These are phyloP conservation scores for Saturnispora ahearnii DNA, from an alignment of 805 yeast genomes.

Conservation along the genomic window DNA sequence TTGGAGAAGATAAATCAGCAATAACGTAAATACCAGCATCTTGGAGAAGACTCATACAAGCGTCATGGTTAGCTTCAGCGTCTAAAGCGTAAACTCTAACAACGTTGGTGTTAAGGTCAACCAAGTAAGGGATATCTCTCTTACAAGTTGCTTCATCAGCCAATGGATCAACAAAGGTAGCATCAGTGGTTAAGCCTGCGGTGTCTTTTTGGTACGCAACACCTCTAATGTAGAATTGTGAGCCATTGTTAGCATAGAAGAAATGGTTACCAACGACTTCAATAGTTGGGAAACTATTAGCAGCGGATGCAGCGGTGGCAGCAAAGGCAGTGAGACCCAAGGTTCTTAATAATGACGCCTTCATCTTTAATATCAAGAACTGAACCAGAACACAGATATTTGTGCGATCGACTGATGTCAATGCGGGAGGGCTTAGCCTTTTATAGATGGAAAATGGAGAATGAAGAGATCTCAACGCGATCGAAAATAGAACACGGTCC, in stretches of 20 bases:
- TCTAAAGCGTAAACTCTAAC: conserved; percentile 83
- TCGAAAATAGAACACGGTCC: neutral
- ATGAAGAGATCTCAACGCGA: neutral
- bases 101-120: conserved; percentile 61
- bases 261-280: conserved; percentile 68
- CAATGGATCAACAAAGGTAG: conserved; percentile 60
- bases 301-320: conserved; percentile 14
- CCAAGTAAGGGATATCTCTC: conserved; percentile 75
- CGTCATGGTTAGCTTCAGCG: conserved; percentile 60
- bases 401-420: neutral
- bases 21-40: conserved; percentile 89
- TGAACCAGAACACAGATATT: neutral
- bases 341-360: neutral
- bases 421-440: conserved; percentile 1
- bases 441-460: neutral
- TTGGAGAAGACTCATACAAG: conserved; percentile 63
- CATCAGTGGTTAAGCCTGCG: conserved; percentile 33
- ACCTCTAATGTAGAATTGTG: conserved; percentile 82
- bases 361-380: neutral
- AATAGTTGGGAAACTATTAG: conserved; percentile 37
- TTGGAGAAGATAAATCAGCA: conserved; percentile 86
- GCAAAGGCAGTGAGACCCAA: neutral
- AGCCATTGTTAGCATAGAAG: conserved; percentile 59
- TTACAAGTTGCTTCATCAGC: conserved; percentile 61
- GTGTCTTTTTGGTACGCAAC: conserved; percentile 77